These are phyloP conservation scores for Homolaphlyctis polyrhiza DNA, from an alignment of 371 early-diverging fungal genomes.

Conservation along the genomic window DNA sequence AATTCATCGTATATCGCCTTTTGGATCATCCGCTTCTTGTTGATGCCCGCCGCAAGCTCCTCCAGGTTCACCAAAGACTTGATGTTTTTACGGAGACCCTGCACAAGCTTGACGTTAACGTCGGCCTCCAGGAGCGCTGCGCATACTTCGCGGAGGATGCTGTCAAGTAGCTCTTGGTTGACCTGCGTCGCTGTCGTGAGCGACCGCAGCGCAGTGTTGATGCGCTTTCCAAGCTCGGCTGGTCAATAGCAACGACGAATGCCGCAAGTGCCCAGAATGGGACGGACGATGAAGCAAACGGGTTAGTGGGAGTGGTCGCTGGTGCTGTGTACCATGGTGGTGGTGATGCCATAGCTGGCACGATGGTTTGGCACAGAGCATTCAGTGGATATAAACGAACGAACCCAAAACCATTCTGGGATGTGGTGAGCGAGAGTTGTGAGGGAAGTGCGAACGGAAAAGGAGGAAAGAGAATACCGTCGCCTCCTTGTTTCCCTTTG, in stretches of 20 bases:
- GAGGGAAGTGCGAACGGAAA: too few species aligned
- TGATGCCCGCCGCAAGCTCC: constrained; percentile 70
- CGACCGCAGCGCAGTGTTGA: constrained; percentile 71
- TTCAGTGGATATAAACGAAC: too few species aligned
- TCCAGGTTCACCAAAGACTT: constrained; percentile 78
- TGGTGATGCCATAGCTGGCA: too few species aligned
- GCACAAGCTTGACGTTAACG: constrained; percentile 91
- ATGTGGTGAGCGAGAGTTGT: too few species aligned
- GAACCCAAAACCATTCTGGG: too few species aligned
- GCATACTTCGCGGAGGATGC: constrained; percentile 83
- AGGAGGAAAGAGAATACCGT: too few species aligned
- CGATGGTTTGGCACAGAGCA: too few species aligned
- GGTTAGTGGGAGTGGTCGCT: too few species aligned
- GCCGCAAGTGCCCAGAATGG: too few species aligned
- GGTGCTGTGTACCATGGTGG: too few species aligned
- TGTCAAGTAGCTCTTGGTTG: constrained; percentile 85
- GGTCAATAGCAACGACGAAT: neutral
- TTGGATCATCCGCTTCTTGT: constrained; percentile 85
- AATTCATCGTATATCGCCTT: constrained; percentile 97
- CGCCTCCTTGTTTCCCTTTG: too few species aligned
- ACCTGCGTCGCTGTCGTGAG: constrained; percentile 80
- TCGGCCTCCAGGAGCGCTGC: constrained; percentile 88
- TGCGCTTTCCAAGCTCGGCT: constrained; percentile 80
- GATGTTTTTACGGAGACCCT: constrained; percentile 80
- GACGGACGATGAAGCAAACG: too few species aligned